Evolutionary conservation across 2,329 filamentous ascomycete species (phyloP).

Genomic region (Epichloe scottii): DNA sequence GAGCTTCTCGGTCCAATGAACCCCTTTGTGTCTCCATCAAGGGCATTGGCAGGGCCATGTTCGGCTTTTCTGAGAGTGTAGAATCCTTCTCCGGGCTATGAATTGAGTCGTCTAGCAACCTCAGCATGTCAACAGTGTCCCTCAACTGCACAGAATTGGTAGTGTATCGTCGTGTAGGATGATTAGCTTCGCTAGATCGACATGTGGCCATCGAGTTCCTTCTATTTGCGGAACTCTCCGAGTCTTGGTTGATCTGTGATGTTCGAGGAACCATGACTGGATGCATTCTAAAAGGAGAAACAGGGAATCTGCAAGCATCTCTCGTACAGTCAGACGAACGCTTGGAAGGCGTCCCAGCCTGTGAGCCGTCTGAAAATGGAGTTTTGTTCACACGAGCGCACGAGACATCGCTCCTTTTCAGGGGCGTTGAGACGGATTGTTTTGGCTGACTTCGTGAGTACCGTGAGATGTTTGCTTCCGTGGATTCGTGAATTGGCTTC

Average conservation of each 20-base stretch:
- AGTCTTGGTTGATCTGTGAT: background rate
- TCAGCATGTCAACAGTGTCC: background rate
- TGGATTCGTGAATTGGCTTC: background rate
- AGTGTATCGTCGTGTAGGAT: constrained; percentile 2
- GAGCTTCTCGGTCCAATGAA: background rate
- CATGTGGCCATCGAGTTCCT: constrained; percentile 2
- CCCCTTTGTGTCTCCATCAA: background rate
- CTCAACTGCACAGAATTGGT: constrained; percentile 5
- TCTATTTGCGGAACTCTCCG: background rate
- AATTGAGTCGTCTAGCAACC: constrained; percentile 2
- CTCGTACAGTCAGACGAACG: background rate
- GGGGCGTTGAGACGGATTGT: background rate
- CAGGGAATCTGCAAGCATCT: background rate
- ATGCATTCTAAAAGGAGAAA: constrained; percentile 8
- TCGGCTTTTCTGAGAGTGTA: background rate
- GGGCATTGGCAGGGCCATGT: background rate
- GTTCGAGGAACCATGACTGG: constrained; percentile 1
- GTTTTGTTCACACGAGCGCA: background rate
- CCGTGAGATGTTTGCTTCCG: background rate
- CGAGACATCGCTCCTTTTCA: background rate
- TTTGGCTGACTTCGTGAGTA: background rate
- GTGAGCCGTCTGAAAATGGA: background rate
- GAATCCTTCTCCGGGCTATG: background rate
- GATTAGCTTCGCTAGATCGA: background rate
- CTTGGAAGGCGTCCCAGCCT: background rate